phyloP scores from a whole-genome alignment of 2,329 filamentous ascomycete species.

The Emericellopsis cladophorae region DNA sequence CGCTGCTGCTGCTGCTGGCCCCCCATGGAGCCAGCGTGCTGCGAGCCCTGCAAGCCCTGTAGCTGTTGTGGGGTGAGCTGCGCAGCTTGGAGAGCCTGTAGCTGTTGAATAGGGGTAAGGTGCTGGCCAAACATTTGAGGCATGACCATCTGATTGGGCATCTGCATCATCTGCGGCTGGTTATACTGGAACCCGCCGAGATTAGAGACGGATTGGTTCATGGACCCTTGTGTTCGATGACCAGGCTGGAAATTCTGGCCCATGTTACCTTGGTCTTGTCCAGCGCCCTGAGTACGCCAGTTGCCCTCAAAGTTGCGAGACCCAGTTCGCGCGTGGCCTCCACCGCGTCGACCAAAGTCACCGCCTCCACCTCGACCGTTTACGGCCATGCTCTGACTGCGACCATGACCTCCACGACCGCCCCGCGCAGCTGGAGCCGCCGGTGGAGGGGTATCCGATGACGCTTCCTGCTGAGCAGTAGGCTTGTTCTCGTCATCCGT shows the following conservation, averaged over 20 bases:
- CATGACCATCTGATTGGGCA: conserved; percentile 77
- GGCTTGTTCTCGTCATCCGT: conserved; percentile 34
- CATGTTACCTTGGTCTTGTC: conserved; percentile 42
- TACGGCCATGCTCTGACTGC: conserved; percentile 86
- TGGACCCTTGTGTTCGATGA: conserved; percentile 73
- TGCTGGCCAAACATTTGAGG: conserved; percentile 82
- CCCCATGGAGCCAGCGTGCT: conserved; percentile 56
- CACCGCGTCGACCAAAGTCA: conserved; percentile 64
- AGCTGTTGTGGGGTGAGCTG: conserved; percentile 70
- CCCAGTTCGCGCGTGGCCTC: conserved; percentile 63
- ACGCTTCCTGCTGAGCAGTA: conserved; percentile 11
- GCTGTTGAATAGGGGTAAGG: conserved; percentile 79
- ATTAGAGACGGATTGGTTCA: conserved; percentile 74
- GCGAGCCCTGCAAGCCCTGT: conserved; percentile 54
- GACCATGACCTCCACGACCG: conserved; percentile 49
- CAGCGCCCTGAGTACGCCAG: conserved; percentile 71
- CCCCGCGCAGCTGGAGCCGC: conserved; percentile 33
- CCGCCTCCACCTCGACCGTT: conserved; percentile 53
- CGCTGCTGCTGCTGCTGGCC: conserved; percentile 74
- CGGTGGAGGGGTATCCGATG: conserved; percentile 17
- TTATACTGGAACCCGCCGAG: conserved; percentile 80
- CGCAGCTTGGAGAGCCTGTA: conserved; percentile 84
- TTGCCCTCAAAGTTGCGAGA: conserved; percentile 97
- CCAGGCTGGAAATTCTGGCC: conserved; percentile 77
- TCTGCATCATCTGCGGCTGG: conserved; percentile 78